phyloP scores from a whole-genome alignment of 2,329 filamentous ascomycete genomes.

The Fusarium incarnatum region DNA sequence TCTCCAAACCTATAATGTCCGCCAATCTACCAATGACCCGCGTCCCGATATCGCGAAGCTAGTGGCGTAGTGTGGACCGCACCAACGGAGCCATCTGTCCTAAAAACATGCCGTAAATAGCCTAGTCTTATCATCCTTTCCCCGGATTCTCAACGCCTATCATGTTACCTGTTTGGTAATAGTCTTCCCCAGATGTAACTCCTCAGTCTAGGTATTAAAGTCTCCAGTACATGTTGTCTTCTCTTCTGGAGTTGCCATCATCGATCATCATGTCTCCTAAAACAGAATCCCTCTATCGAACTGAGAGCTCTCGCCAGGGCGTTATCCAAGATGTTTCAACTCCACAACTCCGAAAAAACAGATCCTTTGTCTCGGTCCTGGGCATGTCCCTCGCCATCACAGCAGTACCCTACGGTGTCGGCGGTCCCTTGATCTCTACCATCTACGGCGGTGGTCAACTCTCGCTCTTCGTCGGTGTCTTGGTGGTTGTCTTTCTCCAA shows the following conservation, averaged over 20 bases:
- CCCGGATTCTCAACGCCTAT: neutral
- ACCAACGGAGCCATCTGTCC: neutral
- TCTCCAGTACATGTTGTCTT: no score
- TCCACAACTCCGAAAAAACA: neutral
- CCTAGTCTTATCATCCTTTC: neutral
- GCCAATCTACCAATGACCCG: neutral
- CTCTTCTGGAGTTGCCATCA: accelerated
- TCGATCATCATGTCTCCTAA: neutral
- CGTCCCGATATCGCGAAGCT: neutral
- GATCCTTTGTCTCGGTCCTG: neutral
- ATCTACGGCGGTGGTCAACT: slow-evolving; percentile 1
- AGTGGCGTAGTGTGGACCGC: neutral
- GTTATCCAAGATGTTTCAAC: neutral
- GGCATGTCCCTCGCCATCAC: slow-evolving; percentile 8
- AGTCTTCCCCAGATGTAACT: neutral
- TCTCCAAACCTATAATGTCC: neutral
- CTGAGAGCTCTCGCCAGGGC: neutral
- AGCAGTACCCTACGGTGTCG: neutral
- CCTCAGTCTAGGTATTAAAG: no score
- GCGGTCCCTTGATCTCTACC: neutral
- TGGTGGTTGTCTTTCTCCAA: neutral
- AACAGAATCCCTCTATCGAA: neutral
- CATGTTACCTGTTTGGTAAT: neutral
- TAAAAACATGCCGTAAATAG: neutral
- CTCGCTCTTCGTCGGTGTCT: neutral